Conservation (phyloP, 352 stramenopile species). For the Globisporangium abappressorium region DNA sequence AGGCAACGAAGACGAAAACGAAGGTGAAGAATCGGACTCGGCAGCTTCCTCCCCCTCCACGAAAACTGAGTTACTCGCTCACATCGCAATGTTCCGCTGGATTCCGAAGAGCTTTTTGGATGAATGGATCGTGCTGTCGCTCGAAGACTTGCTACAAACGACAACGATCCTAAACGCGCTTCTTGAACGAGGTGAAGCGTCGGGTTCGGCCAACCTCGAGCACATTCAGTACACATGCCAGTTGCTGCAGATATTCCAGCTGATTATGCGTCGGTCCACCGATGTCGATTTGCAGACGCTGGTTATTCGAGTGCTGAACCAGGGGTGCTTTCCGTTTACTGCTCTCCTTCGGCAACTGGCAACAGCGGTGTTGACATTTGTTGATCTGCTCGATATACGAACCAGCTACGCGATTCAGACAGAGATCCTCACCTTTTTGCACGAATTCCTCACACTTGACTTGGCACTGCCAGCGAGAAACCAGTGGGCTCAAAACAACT, state of each 20-base stretch:
- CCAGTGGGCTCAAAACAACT: slow-evolving; percentile 11
- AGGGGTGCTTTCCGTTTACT: slow-evolving; percentile 24
- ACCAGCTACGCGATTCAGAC: slow-evolving; percentile 20
- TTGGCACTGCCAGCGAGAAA: slow-evolving; percentile 24
- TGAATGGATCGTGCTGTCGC: slow-evolving; percentile 50
- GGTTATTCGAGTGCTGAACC: slow-evolving; percentile 29
- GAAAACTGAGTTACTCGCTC: slow-evolving; percentile 18
- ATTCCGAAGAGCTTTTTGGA: slow-evolving; percentile 41
- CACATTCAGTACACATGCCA: slow-evolving; percentile 22
- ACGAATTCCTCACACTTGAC: slow-evolving; percentile 38
- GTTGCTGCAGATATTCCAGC: slow-evolving; percentile 31
- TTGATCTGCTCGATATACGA: neutral
- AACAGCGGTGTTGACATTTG: neutral
- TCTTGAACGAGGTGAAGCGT: slow-evolving; percentile 16
- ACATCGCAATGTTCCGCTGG: slow-evolving; percentile 34
- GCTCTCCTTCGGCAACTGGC: slow-evolving; percentile 24
- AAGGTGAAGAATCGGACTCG: neutral
- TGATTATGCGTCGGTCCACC: slow-evolving; percentile 35
- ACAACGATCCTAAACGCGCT: slow-evolving; percentile 25
- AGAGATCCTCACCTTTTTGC: slow-evolving; percentile 33
- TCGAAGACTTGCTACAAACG: slow-evolving; percentile 46
- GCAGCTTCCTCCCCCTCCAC: neutral
- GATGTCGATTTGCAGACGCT: slow-evolving; percentile 45
- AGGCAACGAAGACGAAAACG: slow-evolving; percentile 9
- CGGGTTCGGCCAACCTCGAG: neutral